Base-by-base conservation (phyloP, 441 rosid species). In the Euphorbia corollata region DNA sequence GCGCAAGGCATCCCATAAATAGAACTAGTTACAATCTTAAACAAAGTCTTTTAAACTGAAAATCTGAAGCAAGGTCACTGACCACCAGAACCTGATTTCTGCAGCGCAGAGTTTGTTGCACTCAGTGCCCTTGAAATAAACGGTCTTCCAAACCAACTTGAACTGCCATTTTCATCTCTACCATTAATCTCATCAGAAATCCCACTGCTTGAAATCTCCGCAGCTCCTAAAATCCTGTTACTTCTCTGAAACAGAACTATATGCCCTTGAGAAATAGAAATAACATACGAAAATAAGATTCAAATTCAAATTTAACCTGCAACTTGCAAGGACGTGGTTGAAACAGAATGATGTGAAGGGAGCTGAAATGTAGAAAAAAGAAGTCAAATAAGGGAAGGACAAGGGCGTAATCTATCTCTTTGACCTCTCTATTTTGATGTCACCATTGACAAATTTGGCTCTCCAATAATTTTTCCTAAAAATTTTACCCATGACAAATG, bases 111-210 rank as follows among this genome's bases (percentile, higher is more conserved):
- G 67, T 63, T 82, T 59, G 83, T 64, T 58, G 77, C 82, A 59
- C 88, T 84, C 64, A 72, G 76, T 2, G 83, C 77, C 76, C 95
- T 88, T 23, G 48, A 56, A 51, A 92, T 72, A 63, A 84, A 72
- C 19, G 85, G 39, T 59, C 0, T 55, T 54, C 58, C 20, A 20
- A 70, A 63, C 83, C 71, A 72, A 70, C 84, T 67, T 9, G 84
- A 69, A 56, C 79, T 72, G 20, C 71, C 68, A 64, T 65, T 71
- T 10, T 71, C 76, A 58, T 82, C 86, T 43, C 70, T 22, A 68
- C 64, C 47, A 54, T n/a, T 64, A 45, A 53, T 63, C 43, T 80
- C 79, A 48, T 67, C 72, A 6, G 80, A 71, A 71, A 59, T 67
- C 57, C 68, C 73, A 10, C 69, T 51, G 11, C 23, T 69, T 30